Evolutionary conservation across 768 basidiomycete genomes (phyloP), one percentile per base, ranked within the genome.

Genomic region (Candolleomyces aberdarensis): DNA sequence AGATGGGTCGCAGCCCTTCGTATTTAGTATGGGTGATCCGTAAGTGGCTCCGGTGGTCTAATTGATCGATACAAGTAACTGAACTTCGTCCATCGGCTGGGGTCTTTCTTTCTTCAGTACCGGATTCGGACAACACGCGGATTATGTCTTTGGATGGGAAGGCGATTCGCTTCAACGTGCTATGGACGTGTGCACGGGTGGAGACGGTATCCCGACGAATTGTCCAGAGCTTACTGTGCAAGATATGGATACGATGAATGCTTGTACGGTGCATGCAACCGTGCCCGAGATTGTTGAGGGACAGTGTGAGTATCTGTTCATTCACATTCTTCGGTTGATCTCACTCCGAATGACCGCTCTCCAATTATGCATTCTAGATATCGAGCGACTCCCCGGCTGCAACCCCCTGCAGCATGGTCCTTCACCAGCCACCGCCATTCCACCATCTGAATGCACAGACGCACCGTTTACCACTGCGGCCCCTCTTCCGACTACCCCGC

Each of bases 1-100:
- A 40, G 63, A 63, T 44, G 62, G 62, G 5, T 48, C 19, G 15
- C 63, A 63, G 56, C 63, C 63, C 2, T 60, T 63, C 55, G 55
- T 63, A 17, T 63, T 63, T 31, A 63, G 62, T 39, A 65, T 65
- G 64, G 64, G 64, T 48, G 64, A 65, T 20, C 63, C 63, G 62
- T 63, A 60, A 44, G 62, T 56, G 5, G 11, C 6, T 36, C 36
- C 36, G 8, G 11, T 36, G 36, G 6, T 36, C 26, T 26, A 26
- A 26, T 26, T 26, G 26, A 26, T 26, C 26, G 26, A 26, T 26
- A 26, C 26, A 26, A 26, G 26, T 26, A 26, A 26, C 26, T 26
- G 26, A 26, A 26, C 26, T 39, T 13, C n/a, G 4, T 50, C 19
- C 15, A 5, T 41, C 13, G 32, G 10, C 32, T 50, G 13, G n/a